phyloP scores from a whole-genome alignment of 106 monocot genomes.

The Vanilla planifolia region DNA sequence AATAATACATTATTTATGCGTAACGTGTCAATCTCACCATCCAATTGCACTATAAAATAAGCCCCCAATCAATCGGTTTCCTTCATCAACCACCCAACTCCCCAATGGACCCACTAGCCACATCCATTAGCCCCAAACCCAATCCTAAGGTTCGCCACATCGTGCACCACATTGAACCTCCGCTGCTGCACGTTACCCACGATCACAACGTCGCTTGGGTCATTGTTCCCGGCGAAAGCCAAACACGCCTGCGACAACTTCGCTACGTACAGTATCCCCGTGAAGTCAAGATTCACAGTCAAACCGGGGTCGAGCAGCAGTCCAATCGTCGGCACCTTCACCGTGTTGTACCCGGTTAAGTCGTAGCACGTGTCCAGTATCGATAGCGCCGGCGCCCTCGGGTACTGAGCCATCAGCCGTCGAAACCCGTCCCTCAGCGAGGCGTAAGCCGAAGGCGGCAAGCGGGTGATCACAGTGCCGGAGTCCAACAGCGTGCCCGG shows the following conservation, averaged over 20 bases:
- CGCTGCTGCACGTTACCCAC: constrained; percentile 41
- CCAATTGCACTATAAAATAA: no score
- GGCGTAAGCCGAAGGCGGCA: constrained; percentile 38
- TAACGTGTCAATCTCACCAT: no score
- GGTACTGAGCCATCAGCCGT: constrained; percentile 24
- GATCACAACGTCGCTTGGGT: constrained; percentile 18
- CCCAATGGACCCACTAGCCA: constrained; percentile 1
- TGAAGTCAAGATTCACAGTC: constrained; percentile 23
- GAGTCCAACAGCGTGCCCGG: constrained; percentile 54
- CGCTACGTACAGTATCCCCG: constrained; percentile 29
- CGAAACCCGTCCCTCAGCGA: constrained; percentile 31
- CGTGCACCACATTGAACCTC: constrained; percentile 24
- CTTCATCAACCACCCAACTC: no score
- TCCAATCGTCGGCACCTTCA: constrained; percentile 28
- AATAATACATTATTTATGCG: no score
- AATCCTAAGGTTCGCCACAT: constrained; percentile 16
- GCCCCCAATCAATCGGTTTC: no score
- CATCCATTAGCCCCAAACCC: constrained; percentile 25
- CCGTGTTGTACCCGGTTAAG: constrained; percentile 19
- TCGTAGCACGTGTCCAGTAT: constrained; percentile 76
- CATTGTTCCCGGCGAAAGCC: constrained; percentile 40
- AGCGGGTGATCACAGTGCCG: constrained; percentile 65
- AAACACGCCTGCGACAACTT: constrained; percentile 33
- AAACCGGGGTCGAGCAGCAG: constrained; percentile 39
- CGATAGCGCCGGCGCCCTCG: constrained; percentile 34